Percentiles rank a stretch among this genome's conserved stretches.
Conservation (phyloP, 352 stramenopile species). For the Phytophthora agathidicida region DNA sequence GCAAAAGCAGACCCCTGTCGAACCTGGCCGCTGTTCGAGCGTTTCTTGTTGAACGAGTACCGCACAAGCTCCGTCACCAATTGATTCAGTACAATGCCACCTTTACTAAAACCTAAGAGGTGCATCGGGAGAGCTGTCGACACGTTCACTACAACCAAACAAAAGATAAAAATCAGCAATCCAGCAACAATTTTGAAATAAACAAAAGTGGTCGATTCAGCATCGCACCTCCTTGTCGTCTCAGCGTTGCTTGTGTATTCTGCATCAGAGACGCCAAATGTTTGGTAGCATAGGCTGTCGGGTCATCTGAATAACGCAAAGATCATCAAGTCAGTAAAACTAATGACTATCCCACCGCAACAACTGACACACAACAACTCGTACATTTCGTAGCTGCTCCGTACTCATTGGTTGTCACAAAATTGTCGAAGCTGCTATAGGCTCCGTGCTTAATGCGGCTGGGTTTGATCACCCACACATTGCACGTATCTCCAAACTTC, state of each 20-base stretch:
- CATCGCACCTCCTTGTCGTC: constrained; percentile 33
- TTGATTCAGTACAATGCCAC: constrained; percentile 70
- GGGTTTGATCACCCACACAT: constrained; percentile 68
- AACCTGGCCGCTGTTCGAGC: constrained; percentile 34
- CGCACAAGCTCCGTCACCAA: constrained; percentile 66
- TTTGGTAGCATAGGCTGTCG: constrained; percentile 37
- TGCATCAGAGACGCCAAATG: constrained; percentile 53
- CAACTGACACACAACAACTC: neutral
- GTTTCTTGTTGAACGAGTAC: constrained; percentile 45
- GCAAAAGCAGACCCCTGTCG: constrained; percentile 39
- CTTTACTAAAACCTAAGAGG: constrained; percentile 75
- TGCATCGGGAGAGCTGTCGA: constrained; percentile 60
- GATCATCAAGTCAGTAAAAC: constrained; percentile 13
- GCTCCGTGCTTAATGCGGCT: constrained; percentile 44
- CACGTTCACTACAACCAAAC: constrained; percentile 35
- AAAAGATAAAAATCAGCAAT: constrained; percentile 1
- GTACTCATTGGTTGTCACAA: constrained; percentile 59
- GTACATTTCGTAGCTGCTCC: constrained; percentile 56
- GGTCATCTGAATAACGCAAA: constrained; percentile 34
- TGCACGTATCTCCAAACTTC: constrained; percentile 57
- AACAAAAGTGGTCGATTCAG: neutral
- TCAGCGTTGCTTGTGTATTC: constrained; percentile 30
- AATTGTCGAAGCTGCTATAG: constrained; percentile 73
- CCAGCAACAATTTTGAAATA: constrained; percentile 4
- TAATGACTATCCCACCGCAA: no score